Evolutionary conservation across 2,329 filamentous ascomycete species (phyloP), one percentile per base, ranked within the genome.

Genomic region (Mycosphaerella arachidis): DNA sequence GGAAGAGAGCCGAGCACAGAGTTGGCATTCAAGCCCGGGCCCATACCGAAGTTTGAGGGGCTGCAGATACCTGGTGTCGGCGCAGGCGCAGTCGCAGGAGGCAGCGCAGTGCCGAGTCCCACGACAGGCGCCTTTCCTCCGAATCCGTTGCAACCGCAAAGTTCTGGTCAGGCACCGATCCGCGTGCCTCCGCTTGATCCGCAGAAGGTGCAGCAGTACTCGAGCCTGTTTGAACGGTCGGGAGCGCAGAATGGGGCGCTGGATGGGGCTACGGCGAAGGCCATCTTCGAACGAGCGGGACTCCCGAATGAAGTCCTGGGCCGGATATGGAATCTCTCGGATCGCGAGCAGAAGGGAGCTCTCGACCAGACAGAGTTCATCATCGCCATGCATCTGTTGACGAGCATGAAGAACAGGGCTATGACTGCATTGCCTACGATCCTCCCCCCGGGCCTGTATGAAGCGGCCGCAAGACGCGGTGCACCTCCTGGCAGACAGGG

Each of bases 361-460:
- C 82, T 99, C 37, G 89, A 92, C 59, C 82, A 87, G 68, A 93
- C 92, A 13, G 94, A 97, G 70, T 99, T 99, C 73, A 90, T 96
- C 72, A 95, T 99, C 71, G 94, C 94, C 50, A 99, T 99, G 94
- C 94, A 99, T 75, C 81, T 99, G 62, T 82, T 99, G 63, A 93
- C 91, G 13, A 96, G 92, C 12, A 91, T 91, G 77, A 96, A 96
- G 80, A 89, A 87, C 12, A 90, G 92, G 24, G 82, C 86, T 31
- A 83, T 99, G 74, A 87, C 91, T 64, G 86, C 84, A 20, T 81
- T 97, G 58, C 94, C 94, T 1, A 88, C 80, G 62, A 85, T 89
- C 29, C 83, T 99, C 1, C 94, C 94, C 6, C 86, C 90, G 12
- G 90, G 88, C 10, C 80, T 99, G 5, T 96, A 95, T 71, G 94